Evolutionary conservation across 768 basidiomycete genomes (phyloP).

Genomic region (Scleroderma citrinum): DNA sequence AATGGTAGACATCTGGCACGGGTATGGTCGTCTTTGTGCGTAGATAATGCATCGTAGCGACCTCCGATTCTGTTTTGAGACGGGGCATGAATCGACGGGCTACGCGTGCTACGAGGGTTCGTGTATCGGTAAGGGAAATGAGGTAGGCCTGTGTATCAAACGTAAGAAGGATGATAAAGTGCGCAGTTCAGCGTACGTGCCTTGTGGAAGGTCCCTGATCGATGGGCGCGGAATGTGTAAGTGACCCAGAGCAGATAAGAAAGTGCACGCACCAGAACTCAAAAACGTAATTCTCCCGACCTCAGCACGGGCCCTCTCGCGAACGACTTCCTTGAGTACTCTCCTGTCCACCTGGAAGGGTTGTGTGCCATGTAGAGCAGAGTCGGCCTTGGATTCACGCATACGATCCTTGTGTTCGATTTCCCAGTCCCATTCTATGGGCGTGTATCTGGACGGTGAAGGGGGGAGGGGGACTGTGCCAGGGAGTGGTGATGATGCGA

Average conservation of each 20-base stretch:
- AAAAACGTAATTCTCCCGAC: constrained; percentile 70
- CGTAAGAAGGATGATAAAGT: constrained; percentile 5
- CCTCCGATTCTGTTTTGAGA: constrained; percentile 82
- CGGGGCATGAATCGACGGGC: constrained; percentile 83
- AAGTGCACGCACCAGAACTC: constrained; percentile 54
- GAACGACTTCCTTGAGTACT: constrained; percentile 70
- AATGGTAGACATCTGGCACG: constrained; percentile 68
- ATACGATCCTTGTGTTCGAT: constrained; percentile 65
- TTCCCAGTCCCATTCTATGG: constrained; percentile 64
- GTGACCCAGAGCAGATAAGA: constrained; percentile 4
- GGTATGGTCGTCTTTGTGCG: constrained; percentile 65
- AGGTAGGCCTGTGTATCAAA: constrained; percentile 58
- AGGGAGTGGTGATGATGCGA: constrained; percentile 4
- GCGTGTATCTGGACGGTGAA: constrained; percentile 2
- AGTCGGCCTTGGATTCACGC: constrained; percentile 59
- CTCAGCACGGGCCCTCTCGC: constrained; percentile 58
- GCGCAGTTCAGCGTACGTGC: constrained; percentile 37
- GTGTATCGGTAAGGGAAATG: constrained; percentile 54
- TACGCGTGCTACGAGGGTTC: constrained; percentile 69
- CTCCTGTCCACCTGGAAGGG: constrained; percentile 75
- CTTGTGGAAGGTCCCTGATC: constrained; percentile 79
- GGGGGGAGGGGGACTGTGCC: constrained; percentile 20
- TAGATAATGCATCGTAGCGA: constrained; percentile 79
- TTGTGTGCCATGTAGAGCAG: constrained; percentile 50
- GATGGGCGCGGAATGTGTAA: neutral